These are phyloP conservation scores for Bipolaris gigantea DNA, from an alignment of 2,329 filamentous ascomycete genomes.

Conservation along the genomic window DNA sequence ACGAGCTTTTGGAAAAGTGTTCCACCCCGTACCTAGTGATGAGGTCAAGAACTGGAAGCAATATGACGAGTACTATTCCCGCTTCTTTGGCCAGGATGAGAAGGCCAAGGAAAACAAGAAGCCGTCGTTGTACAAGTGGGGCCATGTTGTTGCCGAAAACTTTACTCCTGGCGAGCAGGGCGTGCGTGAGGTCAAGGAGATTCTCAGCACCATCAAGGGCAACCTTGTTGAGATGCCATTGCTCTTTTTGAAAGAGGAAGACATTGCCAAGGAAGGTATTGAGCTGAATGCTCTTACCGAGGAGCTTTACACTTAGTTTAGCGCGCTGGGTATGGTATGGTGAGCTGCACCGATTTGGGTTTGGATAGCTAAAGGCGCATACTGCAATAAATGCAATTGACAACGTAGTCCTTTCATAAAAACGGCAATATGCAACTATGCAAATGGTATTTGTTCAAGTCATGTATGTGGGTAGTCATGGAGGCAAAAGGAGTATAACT, in stretches of 20 bases:
- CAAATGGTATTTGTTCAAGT: too few relatives aligned
- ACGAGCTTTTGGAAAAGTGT: constrained; percentile 75
- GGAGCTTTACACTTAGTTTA: constrained; percentile 50
- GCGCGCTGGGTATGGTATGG: not conserved
- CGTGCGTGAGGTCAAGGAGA: constrained; percentile 59
- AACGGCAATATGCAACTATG: not conserved
- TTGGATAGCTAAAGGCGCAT: not conserved
- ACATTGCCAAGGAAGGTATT: constrained; percentile 82
- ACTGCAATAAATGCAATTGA: not conserved
- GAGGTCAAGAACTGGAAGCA: constrained; percentile 69
- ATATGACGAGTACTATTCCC: constrained; percentile 71
- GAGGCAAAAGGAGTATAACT: not conserved
- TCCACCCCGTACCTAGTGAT: constrained; percentile 77
- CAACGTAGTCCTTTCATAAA: not conserved
- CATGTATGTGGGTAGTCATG: not conserved
- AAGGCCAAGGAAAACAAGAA: constrained; percentile 47
- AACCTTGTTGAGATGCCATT: constrained; percentile 81
- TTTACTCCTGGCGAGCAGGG: constrained; percentile 50
- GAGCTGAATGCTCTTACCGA: constrained; percentile 55
- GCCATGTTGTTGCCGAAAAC: constrained; percentile 72
- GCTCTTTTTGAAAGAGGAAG: constrained; percentile 79
- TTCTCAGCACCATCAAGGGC: constrained; percentile 70
- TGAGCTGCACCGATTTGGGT: not conserved
- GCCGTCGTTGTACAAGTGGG: constrained; percentile 71
- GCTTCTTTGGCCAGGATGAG: constrained; percentile 60